phyloP scores from a whole-genome alignment of 345 rosid species.

The Anastatica hierochuntica region DNA sequence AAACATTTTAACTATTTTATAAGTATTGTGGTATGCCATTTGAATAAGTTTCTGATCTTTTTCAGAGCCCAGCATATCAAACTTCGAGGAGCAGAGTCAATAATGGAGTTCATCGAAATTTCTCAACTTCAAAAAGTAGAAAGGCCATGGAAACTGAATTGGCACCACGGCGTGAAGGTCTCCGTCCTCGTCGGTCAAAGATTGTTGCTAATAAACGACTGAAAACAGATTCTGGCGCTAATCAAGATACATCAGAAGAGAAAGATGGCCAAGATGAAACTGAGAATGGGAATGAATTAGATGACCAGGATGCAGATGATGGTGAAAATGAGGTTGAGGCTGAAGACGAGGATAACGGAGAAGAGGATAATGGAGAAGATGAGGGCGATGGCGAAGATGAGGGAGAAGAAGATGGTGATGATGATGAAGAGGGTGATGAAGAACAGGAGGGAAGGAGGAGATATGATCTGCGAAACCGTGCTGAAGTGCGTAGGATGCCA shows the following conservation, averaged over 20 bases:
- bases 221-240: slow-evolving; percentile 54
- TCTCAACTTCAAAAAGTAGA: slow-evolving; percentile 47
- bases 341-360: slow-evolving; percentile 57
- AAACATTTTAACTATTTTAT: background rate
- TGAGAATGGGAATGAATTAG: slow-evolving; percentile 72
- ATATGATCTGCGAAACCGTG: slow-evolving; percentile 93
- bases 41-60: slow-evolving; percentile 15
- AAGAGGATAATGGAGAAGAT: slow-evolving; percentile 62
- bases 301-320: slow-evolving; percentile 53
- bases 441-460: slow-evolving; percentile 86
- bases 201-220: slow-evolving; percentile 38
- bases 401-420: slow-evolving; percentile 57
- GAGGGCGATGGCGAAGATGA: slow-evolving; percentile 61
- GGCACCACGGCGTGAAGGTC: slow-evolving; percentile 95
- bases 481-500: slow-evolving; percentile 80
- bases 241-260: slow-evolving; percentile 65
- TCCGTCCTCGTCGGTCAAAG: slow-evolving; percentile 86
- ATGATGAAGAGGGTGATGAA: slow-evolving; percentile 58
- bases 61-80: slow-evolving; percentile 60
- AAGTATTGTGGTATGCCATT: slow-evolving; percentile 5
- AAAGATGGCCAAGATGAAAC: slow-evolving; percentile 69
- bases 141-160: slow-evolving; percentile 40
- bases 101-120: slow-evolving; percentile 51
- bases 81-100: slow-evolving; percentile 43
- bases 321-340: slow-evolving; percentile 66